A percentile compares a stretch with the other conserved stretches of the same genome.
Conservation (phyloP, 495 filamentous ascomycete genomes). For the Aspergillus campestris region DNA sequence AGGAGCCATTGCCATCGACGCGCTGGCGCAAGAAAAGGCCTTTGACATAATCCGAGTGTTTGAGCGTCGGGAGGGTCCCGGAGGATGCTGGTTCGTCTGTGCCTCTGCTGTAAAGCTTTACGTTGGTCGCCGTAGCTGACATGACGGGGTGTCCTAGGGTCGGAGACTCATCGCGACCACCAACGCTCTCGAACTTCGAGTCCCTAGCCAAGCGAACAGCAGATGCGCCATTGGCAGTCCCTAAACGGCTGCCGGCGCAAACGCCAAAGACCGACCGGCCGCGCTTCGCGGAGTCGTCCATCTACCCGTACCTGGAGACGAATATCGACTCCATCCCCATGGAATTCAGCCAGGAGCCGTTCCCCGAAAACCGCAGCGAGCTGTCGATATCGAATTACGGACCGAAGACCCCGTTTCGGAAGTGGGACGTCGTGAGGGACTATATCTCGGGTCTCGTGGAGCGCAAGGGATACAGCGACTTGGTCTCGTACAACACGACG, state of each 20-base stretch:
- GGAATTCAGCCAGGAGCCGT: constrained; percentile 8
- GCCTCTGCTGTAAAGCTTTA: not conserved
- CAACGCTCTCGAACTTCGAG: not conserved
- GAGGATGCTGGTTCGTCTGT: constrained; percentile 37
- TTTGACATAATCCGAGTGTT: constrained; percentile 44
- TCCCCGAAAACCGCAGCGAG: constrained; percentile 1
- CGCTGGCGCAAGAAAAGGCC: constrained; percentile 35
- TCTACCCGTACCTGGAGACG: constrained; percentile 1
- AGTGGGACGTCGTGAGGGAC: constrained; percentile 1
- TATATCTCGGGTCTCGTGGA: constrained; percentile 2
- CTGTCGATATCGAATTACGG: constrained; percentile 1
- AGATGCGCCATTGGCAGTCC: constrained; percentile 21
- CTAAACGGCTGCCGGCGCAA: not conserved
- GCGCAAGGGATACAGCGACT: constrained; percentile 7
- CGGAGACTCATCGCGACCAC: not conserved
- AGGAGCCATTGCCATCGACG: constrained; percentile 41
- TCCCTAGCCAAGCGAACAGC: not conserved
- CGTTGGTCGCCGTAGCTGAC: not conserved
- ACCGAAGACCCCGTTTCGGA: constrained; percentile 3
- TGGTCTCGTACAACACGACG: constrained; percentile 6
- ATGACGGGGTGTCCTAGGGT: not conserved
- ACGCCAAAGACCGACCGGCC: constrained; percentile 1
- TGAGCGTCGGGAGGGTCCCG: constrained; percentile 36
- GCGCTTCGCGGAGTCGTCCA: constrained; percentile 5
- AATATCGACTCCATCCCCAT: constrained; percentile 5